phyloP scores from a whole-genome alignment of 2,329 filamentous ascomycete genomes.

The Trichophaea hybrida region DNA sequence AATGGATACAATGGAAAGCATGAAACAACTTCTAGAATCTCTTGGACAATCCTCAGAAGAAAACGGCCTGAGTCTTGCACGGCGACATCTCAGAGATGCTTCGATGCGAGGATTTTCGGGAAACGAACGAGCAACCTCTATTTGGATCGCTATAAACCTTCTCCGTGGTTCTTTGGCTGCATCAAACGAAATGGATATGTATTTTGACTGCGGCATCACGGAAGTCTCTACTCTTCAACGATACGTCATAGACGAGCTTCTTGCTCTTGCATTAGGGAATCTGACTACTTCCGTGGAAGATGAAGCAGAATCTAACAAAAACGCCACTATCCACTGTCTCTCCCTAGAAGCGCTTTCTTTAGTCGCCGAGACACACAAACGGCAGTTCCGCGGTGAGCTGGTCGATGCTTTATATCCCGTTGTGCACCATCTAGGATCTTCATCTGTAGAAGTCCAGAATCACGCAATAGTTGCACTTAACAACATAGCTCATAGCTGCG shows the following conservation, averaged over 20 bases:
- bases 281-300: slow-evolving; percentile 38
- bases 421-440: slow-evolving; percentile 71
- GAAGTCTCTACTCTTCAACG: slow-evolving; percentile 21
- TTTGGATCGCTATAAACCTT: slow-evolving; percentile 27
- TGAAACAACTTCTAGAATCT: slow-evolving; percentile 44
- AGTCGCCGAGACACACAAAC: slow-evolving; percentile 51
- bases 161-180: slow-evolving; percentile 29
- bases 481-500: slow-evolving; percentile 58
- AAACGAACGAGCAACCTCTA: slow-evolving; percentile 21
- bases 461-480: slow-evolving; percentile 79
- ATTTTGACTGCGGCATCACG: slow-evolving; percentile 32
- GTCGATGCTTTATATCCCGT: slow-evolving; percentile 85
- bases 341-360: slow-evolving; percentile 69
- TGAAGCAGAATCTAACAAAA: slow-evolving; percentile 50
- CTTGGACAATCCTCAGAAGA: slow-evolving; percentile 46
- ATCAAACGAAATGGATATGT: slow-evolving; percentile 34
- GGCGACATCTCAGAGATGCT: slow-evolving; percentile 24
- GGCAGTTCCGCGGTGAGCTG: slow-evolving; percentile 65
- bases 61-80: slow-evolving; percentile 30
- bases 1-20: slow-evolving; percentile 42
- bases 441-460: slow-evolving; percentile 50
- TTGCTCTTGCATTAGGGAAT: slow-evolving; percentile 50
- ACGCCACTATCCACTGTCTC: slow-evolving; percentile 32
- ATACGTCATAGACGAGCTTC: slow-evolving; percentile 45
- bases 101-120: slow-evolving; percentile 15